Percentiles rank a stretch among this genome's conserved stretches.
Conservation (phyloP, 1,139 yeast genomes). For the Eremothecium sinecaudum region DNA sequence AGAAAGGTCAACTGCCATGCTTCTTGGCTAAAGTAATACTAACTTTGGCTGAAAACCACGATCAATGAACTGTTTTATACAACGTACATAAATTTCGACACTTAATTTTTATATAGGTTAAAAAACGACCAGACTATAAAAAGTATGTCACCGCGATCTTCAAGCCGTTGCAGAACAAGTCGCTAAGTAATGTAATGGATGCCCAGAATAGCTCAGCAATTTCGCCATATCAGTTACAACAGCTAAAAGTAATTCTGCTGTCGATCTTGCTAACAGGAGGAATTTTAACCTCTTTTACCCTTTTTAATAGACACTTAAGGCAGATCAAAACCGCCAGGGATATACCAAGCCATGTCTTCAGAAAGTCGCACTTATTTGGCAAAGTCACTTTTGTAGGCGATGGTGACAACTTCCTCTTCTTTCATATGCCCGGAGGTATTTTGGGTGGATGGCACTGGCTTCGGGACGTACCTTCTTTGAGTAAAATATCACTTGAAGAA, state of each 20-base stretch:
- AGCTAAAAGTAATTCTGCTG: constrained; percentile 22
- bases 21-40: constrained; percentile 69
- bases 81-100: too few relatives aligned
- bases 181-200: too few relatives aligned
- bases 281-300: constrained; percentile 30
- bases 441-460: constrained; percentile 93
- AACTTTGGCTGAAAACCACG: constrained; percentile 56
- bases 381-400: constrained; percentile 89
- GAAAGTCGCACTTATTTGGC: constrained; percentile 53
- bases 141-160: too few relatives aligned
- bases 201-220: constrained; percentile 5
- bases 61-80: too few relatives aligned
- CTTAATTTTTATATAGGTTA: too few relatives aligned
- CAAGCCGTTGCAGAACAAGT: too few relatives aligned
- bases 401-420: constrained; percentile 89
- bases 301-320: constrained; percentile 33
- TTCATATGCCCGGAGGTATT: constrained; percentile 88
- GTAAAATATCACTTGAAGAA: constrained; percentile 1
- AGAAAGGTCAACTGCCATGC: constrained; percentile 66
- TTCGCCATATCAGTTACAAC: constrained; percentile 7
- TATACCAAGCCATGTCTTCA: constrained; percentile 35
- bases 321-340: constrained; percentile 35
- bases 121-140: too few relatives aligned
- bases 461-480: constrained; percentile 39
- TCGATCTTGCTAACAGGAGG: constrained; percentile 30